Conservation (phyloP, 192 early-diverging fungal genomes). For the Lunasporangiospora selenospora region DNA sequence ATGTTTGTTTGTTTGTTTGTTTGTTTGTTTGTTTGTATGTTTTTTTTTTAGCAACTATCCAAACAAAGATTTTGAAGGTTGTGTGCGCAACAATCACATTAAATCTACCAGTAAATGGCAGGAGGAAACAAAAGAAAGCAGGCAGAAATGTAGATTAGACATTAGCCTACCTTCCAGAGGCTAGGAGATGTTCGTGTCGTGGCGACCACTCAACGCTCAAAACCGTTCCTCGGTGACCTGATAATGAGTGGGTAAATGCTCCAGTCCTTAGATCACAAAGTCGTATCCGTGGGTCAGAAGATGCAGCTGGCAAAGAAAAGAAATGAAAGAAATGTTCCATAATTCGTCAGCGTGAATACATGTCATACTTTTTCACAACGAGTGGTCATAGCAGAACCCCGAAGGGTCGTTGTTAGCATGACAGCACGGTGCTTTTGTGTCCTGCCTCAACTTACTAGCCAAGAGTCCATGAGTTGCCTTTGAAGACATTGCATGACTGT, state of each 20-base stretch:
- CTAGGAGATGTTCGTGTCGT: slow-evolving; percentile 69
- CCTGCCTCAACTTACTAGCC: slow-evolving; percentile 60
- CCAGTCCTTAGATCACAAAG: slow-evolving; percentile 82
- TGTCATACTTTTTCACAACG: too few species aligned
- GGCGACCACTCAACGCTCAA: slow-evolving; percentile 80
- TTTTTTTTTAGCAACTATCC: not conserved
- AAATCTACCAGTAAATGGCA: not conserved
- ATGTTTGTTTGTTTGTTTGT: slow-evolving; percentile 13
- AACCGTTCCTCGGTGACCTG: slow-evolving; percentile 68
- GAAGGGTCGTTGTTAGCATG: too few species aligned
- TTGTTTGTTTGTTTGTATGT: not conserved
- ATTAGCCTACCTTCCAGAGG: slow-evolving; percentile 69
- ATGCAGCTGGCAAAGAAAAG: slow-evolving; percentile 56
- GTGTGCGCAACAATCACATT: not conserved
- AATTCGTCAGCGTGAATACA: too few species aligned
- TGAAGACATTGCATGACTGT: slow-evolving; percentile 76
- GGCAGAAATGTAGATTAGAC: not conserved
- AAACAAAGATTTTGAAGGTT: not conserved
- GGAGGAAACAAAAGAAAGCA: not conserved
- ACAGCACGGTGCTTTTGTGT: too few species aligned
- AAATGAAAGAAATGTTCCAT: not conserved
- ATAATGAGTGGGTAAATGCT: slow-evolving; percentile 58
- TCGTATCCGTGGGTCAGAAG: slow-evolving; percentile 69
- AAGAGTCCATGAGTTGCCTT: slow-evolving; percentile 78
- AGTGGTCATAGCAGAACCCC: not conserved